Percentiles rank a stretch among this genome's conserved stretches.
These are phyloP conservation scores for Phaeosphaeriaceae sp. DNA, from an alignment of 2,329 filamentous ascomycete species.

Conservation along the genomic window DNA sequence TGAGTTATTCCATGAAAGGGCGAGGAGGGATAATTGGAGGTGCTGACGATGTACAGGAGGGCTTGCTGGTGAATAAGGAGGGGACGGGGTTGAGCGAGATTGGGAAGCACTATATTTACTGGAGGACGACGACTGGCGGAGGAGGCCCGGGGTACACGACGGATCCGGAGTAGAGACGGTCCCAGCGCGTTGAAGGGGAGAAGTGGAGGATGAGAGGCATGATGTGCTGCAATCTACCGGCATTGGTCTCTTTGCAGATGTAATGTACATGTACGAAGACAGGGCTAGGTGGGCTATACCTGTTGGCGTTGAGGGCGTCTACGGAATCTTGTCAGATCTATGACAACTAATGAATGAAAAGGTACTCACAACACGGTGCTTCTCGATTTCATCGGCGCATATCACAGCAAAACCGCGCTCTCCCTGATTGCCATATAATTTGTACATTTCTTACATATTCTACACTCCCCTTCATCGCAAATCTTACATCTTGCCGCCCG, in stretches of 20 bases:
- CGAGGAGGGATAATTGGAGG: neutral
- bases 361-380: too few relatives aligned
- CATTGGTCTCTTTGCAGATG: too few relatives aligned
- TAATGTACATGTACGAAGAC: too few relatives aligned
- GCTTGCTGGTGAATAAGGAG: slow-evolving; percentile 20
- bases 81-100: slow-evolving; percentile 23
- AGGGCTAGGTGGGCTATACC: too few relatives aligned
- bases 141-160: neutral
- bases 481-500: slow-evolving; percentile 67
- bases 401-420: neutral
- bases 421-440: neutral
- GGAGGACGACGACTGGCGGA: neutral
- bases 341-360: too few relatives aligned
- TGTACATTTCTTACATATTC: neutral
- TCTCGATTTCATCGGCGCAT: neutral
- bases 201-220: too few relatives aligned
- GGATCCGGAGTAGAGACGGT: neutral
- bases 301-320: too few relatives aligned
- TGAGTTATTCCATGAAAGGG: neutral
- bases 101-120: slow-evolving; percentile 22
- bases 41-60: neutral
- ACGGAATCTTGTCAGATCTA: too few relatives aligned
- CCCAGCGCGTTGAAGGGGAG: too few relatives aligned
- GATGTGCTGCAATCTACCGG: too few relatives aligned
- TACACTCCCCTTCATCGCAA: neutral